A percentile compares a stretch with the other conserved stretches of the same genome.
phyloP scores from a whole-genome alignment of 768 basidiomycete genomes.

The Saitozyma sp. region DNA sequence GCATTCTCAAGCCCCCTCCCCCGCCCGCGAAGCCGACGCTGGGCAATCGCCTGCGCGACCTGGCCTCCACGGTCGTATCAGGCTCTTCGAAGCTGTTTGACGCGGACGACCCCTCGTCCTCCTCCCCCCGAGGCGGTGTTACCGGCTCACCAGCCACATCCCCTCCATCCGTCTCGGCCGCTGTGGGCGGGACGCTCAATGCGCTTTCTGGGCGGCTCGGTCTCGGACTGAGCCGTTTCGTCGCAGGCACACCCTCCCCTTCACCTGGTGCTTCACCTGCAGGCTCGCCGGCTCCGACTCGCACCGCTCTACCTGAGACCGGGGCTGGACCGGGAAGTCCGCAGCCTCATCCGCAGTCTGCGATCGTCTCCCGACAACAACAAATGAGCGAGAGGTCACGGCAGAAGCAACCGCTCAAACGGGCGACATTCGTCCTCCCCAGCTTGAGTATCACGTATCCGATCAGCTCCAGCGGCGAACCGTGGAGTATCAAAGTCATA shows the following conservation, averaged over 20 bases:
- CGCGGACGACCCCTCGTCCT: constrained; percentile 7
- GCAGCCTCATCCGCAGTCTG: not conserved
- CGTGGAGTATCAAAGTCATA: constrained; percentile 72
- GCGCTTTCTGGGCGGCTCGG: constrained; percentile 42
- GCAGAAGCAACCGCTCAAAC: constrained; percentile 65
- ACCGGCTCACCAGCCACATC: not conserved
- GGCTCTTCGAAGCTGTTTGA: constrained; percentile 27
- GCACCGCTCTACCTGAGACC: constrained; percentile 9
- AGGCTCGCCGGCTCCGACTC: constrained; percentile 5
- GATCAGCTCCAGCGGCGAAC: constrained; percentile 79
- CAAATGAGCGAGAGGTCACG: constrained; percentile 30
- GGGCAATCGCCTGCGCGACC: constrained; percentile 46
- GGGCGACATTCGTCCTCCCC: constrained; percentile 88
- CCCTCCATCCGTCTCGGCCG: not conserved
- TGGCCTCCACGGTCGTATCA: constrained; percentile 39
- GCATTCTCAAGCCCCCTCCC: constrained; percentile 53
- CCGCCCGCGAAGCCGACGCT: constrained; percentile 51
- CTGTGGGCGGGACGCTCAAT: constrained; percentile 36
- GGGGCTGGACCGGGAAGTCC: constrained; percentile 1
- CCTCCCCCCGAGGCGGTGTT: constrained; percentile 1
- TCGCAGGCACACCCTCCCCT: constrained; percentile 13
- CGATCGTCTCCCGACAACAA: not conserved
- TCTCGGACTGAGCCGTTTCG: constrained; percentile 38
- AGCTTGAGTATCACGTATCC: constrained; percentile 85
- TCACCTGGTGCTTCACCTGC: constrained; percentile 5